Base-by-base conservation (phyloP, 2,329 filamentous ascomycete species). In the Neobulgaria alba region DNA sequence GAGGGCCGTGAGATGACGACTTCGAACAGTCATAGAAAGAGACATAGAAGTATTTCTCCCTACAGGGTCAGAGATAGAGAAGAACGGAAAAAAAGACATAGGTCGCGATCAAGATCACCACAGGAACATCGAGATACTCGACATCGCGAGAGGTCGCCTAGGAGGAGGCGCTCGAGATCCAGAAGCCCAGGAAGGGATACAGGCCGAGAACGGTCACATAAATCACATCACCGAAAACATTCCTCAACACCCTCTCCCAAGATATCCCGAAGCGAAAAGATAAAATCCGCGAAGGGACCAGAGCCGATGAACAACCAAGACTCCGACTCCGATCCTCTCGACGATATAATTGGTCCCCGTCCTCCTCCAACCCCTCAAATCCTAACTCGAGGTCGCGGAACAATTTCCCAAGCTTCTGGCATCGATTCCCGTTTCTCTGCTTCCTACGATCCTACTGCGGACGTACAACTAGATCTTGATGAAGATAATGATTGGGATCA, bases 391-490 rank as follows among this genome's bases (percentile, higher is more conserved):
- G 87, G 87, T 8, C 77, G 87, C 29, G 87, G 87, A 29, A 75
- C 75, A 10, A 68, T 75, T 29, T 66, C 71, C 3, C 71, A 71
- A 1, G 62, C 66, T 4, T 79, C 79, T 18, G 78, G 75, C 8
- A 93, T 95, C 50, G 88, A 95, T 56, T 69, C 73, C 17, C 85
- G 85, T 38, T 96, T 95, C 60, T 79, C 82, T 1, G 67, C 77
- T 1, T 72, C 68, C 36, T 82, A 82, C 51, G 69, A 77, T 44
- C 72, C 73, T 0, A 69, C 62, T 5, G 58, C 65, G n/a, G 76
- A 85, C 52, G 61, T 82, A 3, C 64, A 69, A 29, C 63, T 67
- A 35, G 70, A 72, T 46, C 66, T 68, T 1, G 66, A 63, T 2
- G 62, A 61, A 16, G 71, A 69, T 19, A 78, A 81, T 46, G 77